These are phyloP conservation scores for Scheffersomyces ergatensis DNA, from an alignment of 805 yeast species.

Conservation along the genomic window DNA sequence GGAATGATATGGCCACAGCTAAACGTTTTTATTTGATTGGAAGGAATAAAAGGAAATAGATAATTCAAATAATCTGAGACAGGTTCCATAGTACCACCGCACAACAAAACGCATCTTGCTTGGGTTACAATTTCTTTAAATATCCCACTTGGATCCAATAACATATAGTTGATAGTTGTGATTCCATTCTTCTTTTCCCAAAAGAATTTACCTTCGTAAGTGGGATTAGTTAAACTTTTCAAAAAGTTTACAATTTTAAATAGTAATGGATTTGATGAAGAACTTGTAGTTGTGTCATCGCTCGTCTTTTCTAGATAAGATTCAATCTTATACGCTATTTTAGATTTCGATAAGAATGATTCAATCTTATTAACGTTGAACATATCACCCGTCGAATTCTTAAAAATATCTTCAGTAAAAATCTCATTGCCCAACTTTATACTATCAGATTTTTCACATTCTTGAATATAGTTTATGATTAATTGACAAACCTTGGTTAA, in stretches of 20 bases:
- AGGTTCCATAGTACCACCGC: constrained; percentile 98
- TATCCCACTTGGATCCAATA: constrained; percentile 74
- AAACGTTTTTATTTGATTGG: constrained; percentile 46
- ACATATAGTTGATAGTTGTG: constrained; percentile 57
- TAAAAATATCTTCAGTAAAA: constrained; percentile 50
- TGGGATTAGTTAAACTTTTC: constrained; percentile 65
- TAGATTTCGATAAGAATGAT: constrained; percentile 60
- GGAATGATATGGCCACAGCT: constrained; percentile 88
- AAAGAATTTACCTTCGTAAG: constrained; percentile 75
- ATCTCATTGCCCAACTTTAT: constrained; percentile 56
- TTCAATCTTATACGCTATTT: constrained; percentile 83
- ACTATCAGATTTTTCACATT: constrained; percentile 18
- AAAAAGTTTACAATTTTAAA: constrained; percentile 68
- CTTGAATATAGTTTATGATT: constrained; percentile 46
- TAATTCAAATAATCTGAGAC: constrained; percentile 64
- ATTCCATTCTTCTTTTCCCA: constrained; percentile 44
- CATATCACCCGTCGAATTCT: constrained; percentile 61
- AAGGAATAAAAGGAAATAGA: constrained; percentile 55
- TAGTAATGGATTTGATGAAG: constrained; percentile 51
- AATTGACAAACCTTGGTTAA: constrained; percentile 54
- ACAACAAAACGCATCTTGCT: constrained; percentile 68
- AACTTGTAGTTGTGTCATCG: constrained; percentile 6
- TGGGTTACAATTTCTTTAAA: constrained; percentile 66
- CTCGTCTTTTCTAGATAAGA: constrained; percentile 48
- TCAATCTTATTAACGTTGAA: constrained; percentile 69